A percentile compares a stretch with the other conserved stretches of the same genome.
Conservation (phyloP, 306 rosid genomes). For the Prunus kanzakura region DNA sequence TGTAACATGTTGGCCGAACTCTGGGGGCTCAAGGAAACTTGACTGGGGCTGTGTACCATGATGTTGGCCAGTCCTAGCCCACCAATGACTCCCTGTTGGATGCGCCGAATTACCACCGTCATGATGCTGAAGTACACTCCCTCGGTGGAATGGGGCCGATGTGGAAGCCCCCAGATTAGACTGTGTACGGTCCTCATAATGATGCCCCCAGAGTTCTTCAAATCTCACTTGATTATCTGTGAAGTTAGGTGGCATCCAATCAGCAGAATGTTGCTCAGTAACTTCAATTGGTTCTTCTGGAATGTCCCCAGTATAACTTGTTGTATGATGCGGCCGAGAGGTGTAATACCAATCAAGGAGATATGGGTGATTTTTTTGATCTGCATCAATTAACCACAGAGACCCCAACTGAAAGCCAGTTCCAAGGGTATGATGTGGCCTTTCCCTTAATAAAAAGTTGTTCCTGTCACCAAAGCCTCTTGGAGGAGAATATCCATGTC, state of each 20-base stretch:
- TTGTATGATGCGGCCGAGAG: conserved; percentile 30
- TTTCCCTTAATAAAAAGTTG: conserved; percentile 40
- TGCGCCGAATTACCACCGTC: conserved; percentile 19
- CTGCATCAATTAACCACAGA: conserved; percentile 55
- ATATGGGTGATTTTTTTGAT: conserved; percentile 58
- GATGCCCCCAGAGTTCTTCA: conserved; percentile 39
- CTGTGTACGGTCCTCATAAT: conserved; percentile 26
- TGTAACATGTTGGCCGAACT: conserved; percentile 30
- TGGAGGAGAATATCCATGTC: conserved; percentile 41
- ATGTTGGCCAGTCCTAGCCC: conserved; percentile 56
- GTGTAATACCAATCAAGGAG: conserved; percentile 88
- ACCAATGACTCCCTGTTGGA: conserved; percentile 59
- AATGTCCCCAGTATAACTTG: conserved; percentile 21
- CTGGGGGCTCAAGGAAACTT: conserved; percentile 90
- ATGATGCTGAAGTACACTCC: conserved; percentile 44
- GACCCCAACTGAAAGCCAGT: conserved; percentile 50
- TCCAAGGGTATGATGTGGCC: conserved; percentile 33
- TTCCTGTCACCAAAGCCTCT: conserved; percentile 44
- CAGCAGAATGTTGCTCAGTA: conserved; percentile 38
- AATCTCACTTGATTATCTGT: conserved; percentile 30
- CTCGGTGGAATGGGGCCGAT: conserved; percentile 53
- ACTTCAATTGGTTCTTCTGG: conserved; percentile 37
- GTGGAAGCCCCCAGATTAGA: conserved; percentile 75
- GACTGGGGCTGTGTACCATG: conserved; percentile 36
- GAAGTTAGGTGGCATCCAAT: conserved; percentile 50